phyloP scores from a whole-genome alignment of 495 filamentous ascomycete species.

The Lepidopterella palustris region DNA sequence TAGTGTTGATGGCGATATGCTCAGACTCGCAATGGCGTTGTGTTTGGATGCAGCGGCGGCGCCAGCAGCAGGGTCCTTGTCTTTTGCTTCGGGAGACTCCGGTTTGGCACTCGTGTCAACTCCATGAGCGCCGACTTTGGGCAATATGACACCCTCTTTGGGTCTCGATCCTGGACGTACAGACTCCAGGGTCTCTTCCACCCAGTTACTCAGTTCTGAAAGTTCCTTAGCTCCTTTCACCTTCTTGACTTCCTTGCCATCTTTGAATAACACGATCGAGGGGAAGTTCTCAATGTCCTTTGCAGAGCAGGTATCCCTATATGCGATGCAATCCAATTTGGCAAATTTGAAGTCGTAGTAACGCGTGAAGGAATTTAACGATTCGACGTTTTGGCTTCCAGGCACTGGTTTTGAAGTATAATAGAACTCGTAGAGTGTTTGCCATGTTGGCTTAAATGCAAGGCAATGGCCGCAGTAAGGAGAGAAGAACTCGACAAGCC shows the following conservation, averaged over 20 bases:
- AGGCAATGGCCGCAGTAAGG: slow-evolving; percentile 75
- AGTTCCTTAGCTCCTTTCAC: slow-evolving; percentile 58
- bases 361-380: slow-evolving; percentile 56
- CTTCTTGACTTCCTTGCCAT: slow-evolving; percentile 61
- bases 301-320: slow-evolving; percentile 62
- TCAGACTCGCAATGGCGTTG: slow-evolving; percentile 14
- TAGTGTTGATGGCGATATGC: slow-evolving; percentile 24
- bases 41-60: slow-evolving; percentile 44
- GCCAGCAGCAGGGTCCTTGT: slow-evolving; percentile 44
- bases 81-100: slow-evolving; percentile 43
- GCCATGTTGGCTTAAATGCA: slow-evolving; percentile 73
- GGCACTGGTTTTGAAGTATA: slow-evolving; percentile 74
- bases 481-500: slow-evolving; percentile 74
- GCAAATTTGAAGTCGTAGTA: slow-evolving; percentile 92
- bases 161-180: slow-evolving; percentile 75
- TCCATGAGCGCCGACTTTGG: slow-evolving; percentile 50
- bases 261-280: slow-evolving; percentile 72
- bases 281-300: slow-evolving; percentile 63
- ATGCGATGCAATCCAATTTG: slow-evolving; percentile 74
- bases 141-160: slow-evolving; percentile 52
- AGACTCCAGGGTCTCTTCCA: slow-evolving; percentile 72
- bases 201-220: slow-evolving; percentile 52
- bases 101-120: slow-evolving; percentile 45
- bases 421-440: slow-evolving; percentile 93
- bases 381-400: slow-evolving; percentile 40